A percentile compares a stretch with the other conserved stretches of the same genome.
phyloP scores from a whole-genome alignment of 2,329 filamentous ascomycete genomes.

The Cordyceps pruinosa region DNA sequence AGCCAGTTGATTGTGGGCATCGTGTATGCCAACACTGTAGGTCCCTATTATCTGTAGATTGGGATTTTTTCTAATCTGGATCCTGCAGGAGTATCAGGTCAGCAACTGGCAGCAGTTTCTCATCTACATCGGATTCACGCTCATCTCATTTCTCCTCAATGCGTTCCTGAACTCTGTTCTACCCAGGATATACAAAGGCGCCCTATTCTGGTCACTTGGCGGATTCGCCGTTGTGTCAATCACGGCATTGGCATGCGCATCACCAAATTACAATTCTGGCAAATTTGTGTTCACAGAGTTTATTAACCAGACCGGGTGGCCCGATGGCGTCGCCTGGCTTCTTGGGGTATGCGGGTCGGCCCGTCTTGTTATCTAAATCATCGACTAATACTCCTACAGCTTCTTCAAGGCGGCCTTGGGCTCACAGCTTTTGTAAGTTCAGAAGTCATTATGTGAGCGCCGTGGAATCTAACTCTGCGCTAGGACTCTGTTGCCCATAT shows the following conservation, averaged over 20 bases:
- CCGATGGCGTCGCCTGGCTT: slow-evolving; percentile 28
- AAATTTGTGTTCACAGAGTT: slow-evolving; percentile 27
- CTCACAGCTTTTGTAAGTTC: slow-evolving; percentile 25
- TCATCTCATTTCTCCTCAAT: slow-evolving; percentile 24
- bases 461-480: not conserved
- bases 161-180: slow-evolving; percentile 26
- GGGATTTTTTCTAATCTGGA: not conserved
- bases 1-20: slow-evolving; percentile 60
- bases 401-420: slow-evolving; percentile 27
- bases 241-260: slow-evolving; percentile 57
- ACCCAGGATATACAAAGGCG: slow-evolving; percentile 50
- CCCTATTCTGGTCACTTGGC: slow-evolving; percentile 62
- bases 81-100: slow-evolving; percentile 37
- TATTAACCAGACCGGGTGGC: slow-evolving; percentile 27
- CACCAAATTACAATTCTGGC: slow-evolving; percentile 46
- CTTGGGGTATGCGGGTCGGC: slow-evolving; percentile 18
- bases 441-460: not conserved
- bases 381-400: slow-evolving; percentile 6
- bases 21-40: slow-evolving; percentile 48
- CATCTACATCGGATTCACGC: slow-evolving; percentile 29
- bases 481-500: slow-evolving; percentile 29
- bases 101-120: slow-evolving; percentile 65
- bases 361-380: not conserved
- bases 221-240: slow-evolving; percentile 65
- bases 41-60: not conserved